Conservation (phyloP, 352 stramenopile species). For the Globisporangium nodosum region DNA sequence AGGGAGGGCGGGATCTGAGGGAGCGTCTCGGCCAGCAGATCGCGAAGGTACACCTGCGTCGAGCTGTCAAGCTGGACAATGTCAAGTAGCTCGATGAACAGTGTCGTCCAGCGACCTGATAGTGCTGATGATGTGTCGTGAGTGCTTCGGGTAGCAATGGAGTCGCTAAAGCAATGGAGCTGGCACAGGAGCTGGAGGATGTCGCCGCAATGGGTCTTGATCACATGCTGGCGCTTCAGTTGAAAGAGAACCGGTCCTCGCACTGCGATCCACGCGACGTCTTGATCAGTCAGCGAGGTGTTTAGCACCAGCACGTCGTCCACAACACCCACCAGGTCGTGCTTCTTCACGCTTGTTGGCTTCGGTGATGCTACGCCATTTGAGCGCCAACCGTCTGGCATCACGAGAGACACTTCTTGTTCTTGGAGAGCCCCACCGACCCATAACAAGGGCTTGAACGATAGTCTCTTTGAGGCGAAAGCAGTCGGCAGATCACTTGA, state of each 20-base stretch:
- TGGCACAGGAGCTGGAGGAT: constrained; percentile 33
- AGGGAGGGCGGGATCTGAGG: constrained; percentile 6
- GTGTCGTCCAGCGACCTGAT: constrained; percentile 25
- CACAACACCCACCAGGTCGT: constrained; percentile 10
- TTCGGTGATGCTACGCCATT: no score
- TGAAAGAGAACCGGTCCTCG: constrained; percentile 31
- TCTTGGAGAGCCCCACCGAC: neutral
- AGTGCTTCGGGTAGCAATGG: neutral
- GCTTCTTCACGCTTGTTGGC: neutral
- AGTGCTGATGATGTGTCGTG: neutral
- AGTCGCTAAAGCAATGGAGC: constrained; percentile 5
- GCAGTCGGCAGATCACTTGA: no score
- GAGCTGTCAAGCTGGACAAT: constrained; percentile 11
- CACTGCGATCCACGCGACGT: constrained; percentile 16
- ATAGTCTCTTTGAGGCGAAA: no score
- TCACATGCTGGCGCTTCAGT: constrained; percentile 25
- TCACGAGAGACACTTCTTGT: neutral
- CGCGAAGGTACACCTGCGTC: constrained; percentile 23
- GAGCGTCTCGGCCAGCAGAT: constrained; percentile 26
- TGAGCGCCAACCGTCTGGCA: no score
- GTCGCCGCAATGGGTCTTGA: constrained; percentile 22
- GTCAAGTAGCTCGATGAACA: constrained; percentile 20
- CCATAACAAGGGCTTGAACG: no score
- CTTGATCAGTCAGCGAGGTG: constrained; percentile 5
- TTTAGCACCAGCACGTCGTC: constrained; percentile 28